phyloP scores from a whole-genome alignment of 2,329 filamentous ascomycete species.

The Leptographium wingfieldii region DNA sequence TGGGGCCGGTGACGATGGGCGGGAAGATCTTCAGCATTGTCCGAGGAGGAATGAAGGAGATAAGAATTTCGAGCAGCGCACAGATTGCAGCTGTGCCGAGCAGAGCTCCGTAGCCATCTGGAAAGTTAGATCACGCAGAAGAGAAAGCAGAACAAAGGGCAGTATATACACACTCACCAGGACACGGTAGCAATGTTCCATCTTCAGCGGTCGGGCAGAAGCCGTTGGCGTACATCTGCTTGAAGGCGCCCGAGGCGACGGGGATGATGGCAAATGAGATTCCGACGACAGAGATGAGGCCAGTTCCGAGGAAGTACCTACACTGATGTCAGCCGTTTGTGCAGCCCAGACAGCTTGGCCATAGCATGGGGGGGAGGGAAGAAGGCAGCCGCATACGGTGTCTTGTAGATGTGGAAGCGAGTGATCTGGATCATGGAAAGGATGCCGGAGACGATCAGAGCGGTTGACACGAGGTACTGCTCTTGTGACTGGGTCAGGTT shows the following conservation, averaged over 20 bases:
- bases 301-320: conserved; percentile 61
- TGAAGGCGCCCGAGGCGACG: conserved; percentile 57
- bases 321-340: background rate
- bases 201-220: conserved; percentile 47
- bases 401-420: conserved; percentile 58
- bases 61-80: conserved; percentile 55
- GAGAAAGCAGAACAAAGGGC: background rate
- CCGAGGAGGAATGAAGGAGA: conserved; percentile 62
- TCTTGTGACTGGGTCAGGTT: conserved; percentile 48
- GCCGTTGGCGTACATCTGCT: conserved; percentile 67
- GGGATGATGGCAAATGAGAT: conserved; percentile 68
- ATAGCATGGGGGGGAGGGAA: too few species aligned
- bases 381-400: conserved; percentile 26
- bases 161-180: conserved; percentile 17
- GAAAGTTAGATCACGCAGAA: background rate
- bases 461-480: conserved; percentile 69
- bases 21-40: conserved; percentile 63
- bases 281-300: conserved; percentile 62
- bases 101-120: conserved; percentile 59
- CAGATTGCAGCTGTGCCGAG: conserved; percentile 57
- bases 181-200: conserved; percentile 59
- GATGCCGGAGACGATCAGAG: conserved; percentile 66
- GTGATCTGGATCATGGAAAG: conserved; percentile 68
- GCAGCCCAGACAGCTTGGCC: too few species aligned
- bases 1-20: conserved; percentile 41